Percentiles rank a stretch among this genome's conserved stretches.
These are phyloP conservation scores for Puya raimondii DNA, from an alignment of 176 grass and related monocot genomes.

Conservation along the genomic window DNA sequence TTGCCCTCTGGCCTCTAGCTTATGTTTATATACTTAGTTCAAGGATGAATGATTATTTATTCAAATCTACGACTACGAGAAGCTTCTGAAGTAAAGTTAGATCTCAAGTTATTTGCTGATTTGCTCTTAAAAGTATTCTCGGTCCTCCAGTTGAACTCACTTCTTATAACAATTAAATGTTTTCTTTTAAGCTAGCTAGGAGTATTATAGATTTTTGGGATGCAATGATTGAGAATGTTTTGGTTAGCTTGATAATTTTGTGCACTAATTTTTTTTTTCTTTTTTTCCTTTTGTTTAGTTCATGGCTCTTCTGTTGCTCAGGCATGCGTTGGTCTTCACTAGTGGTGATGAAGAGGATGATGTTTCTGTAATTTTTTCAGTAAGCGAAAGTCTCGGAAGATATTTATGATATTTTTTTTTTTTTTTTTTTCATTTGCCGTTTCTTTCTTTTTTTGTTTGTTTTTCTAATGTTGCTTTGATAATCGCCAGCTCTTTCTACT, in stretches of 20 bases:
- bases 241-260: too few species aligned
- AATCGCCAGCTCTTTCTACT: conserved; percentile 70
- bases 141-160: too few species aligned
- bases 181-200: too few species aligned
- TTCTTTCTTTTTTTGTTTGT: conserved; percentile 3
- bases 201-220: too few species aligned
- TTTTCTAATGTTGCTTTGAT: conserved; percentile 17
- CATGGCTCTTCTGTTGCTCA: conserved; percentile 79
- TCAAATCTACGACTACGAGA: too few species aligned
- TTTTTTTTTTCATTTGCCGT: background rate
- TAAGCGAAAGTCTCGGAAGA: conserved; percentile 39
- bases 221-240: too few species aligned
- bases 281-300: conserved; percentile 34
- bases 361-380: conserved; percentile 76
- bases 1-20: too few species aligned
- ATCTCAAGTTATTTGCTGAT: too few species aligned
- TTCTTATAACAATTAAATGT: too few species aligned
- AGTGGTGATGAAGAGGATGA: conserved; percentile 70
- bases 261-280: background rate
- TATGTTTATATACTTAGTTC: background rate
- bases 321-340: conserved; percentile 73
- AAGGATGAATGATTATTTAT: background rate
- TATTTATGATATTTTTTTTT: background rate
- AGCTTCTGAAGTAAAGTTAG: too few species aligned
- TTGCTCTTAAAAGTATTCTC: too few species aligned